A percentile compares a stretch with the other conserved stretches of the same genome.
phyloP scores from a whole-genome alignment of 371 early-diverging fungal genomes.

The Encephalitozoon romaleae region DNA sequence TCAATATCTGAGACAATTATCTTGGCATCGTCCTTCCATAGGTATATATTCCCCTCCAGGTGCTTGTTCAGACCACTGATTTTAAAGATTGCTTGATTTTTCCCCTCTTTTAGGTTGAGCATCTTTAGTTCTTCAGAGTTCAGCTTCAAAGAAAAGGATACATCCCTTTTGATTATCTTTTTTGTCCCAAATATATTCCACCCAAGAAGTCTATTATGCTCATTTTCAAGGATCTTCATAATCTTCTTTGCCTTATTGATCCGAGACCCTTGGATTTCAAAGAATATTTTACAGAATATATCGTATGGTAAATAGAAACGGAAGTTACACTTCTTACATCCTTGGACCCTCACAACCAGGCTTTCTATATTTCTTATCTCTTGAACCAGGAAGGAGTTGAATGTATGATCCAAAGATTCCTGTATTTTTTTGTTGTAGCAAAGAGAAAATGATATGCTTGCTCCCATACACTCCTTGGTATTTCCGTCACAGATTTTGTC shows the following conservation, averaged over 20 bases:
- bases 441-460: constrained; percentile 27
- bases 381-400: constrained; percentile 23
- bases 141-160: constrained; percentile 47
- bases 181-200: constrained; percentile 55
- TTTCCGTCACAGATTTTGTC: not conserved
- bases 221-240: constrained; percentile 39
- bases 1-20: constrained; percentile 95
- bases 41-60: constrained; percentile 71
- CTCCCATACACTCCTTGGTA: not conserved
- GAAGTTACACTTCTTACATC: constrained; percentile 21
- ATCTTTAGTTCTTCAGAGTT: constrained; percentile 61
- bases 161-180: constrained; percentile 56
- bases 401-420: constrained; percentile 11
- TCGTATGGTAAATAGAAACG: constrained; percentile 41
- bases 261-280: constrained; percentile 21
- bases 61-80: constrained; percentile 65
- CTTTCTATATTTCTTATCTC: constrained; percentile 25
- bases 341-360: constrained; percentile 32
- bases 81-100: constrained; percentile 77
- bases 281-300: constrained; percentile 41
- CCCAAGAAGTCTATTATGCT: constrained; percentile 44
- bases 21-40: constrained; percentile 73
- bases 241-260: constrained; percentile 26
- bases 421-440: constrained; percentile 32
- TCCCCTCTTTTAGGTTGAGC: constrained; percentile 72